A percentile compares a stretch with the other conserved stretches of the same genome.
These are phyloP conservation scores for Leccinum pachyderme DNA, from an alignment of 1,284 basidiomycete species.

Conservation along the genomic window DNA sequence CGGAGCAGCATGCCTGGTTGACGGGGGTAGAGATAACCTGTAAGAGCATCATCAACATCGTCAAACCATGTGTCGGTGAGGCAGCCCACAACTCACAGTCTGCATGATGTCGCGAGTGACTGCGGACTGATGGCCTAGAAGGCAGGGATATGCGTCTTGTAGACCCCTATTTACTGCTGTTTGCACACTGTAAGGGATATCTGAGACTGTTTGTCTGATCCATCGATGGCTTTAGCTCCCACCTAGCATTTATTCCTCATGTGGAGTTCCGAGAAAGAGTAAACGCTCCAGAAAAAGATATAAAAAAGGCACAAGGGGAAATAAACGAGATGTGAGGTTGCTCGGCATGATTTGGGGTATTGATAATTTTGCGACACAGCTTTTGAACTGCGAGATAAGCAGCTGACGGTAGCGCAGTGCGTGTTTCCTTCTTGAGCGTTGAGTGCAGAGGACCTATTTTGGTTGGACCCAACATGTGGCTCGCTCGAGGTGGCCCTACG, in stretches of 20 bases:
- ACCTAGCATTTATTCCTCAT: not conserved
- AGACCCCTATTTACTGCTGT: not conserved
- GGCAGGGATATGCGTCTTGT: not conserved
- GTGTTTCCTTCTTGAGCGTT: not conserved
- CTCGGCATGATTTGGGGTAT: not conserved
- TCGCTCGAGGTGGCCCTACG: not conserved
- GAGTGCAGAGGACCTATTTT: not conserved
- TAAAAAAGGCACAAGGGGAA: not conserved
- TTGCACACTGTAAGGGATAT: not conserved
- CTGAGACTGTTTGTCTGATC: not conserved
- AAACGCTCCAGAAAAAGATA: not conserved
- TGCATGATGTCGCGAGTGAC: constrained; percentile 16
- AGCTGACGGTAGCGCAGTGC: not conserved
- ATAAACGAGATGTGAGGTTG: not conserved
- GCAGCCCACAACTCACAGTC: constrained; percentile 13
- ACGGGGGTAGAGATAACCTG: constrained; percentile 23
- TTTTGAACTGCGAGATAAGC: not conserved
- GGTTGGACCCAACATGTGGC: not conserved
- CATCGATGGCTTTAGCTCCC: too few species aligned
- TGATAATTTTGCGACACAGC: not conserved
- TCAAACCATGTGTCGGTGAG: not conserved
- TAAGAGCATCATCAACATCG: not conserved
- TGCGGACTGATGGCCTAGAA: not conserved
- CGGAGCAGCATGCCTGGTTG: constrained; percentile 25
- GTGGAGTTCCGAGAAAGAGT: not conserved